Base-by-base conservation (phyloP, 257 asterid species). In the Thymus quinquecostatus region DNA sequence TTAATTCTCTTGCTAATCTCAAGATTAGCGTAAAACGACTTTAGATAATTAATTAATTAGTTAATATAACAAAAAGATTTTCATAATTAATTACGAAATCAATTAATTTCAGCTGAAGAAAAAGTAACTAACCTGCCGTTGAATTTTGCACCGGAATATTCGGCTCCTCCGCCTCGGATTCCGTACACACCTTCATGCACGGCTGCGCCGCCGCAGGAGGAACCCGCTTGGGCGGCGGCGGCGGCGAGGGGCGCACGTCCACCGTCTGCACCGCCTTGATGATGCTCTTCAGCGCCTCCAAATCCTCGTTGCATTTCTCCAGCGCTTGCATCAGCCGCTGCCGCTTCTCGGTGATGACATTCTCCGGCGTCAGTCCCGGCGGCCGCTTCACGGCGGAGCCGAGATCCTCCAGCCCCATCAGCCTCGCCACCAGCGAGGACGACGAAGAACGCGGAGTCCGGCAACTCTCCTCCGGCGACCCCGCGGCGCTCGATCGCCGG, bases 301-400 rank as follows among this genome's bases (percentile, higher is more conserved):
- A 75, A 80, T 92, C 98, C 61, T 87, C 81, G 68, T 90, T 90
- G 77, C 97, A 90, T 80, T 89, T 92, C 29, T 87, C 96, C 76
- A 92, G 80, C 12, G 96, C 97, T 34, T 79, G 79, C 10, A 90
- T 41, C 78, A 90, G 78, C 76, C 70, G 82, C 83, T 61, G 85
- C 69, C 97, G 79, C 77, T 86, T 86, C 72, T 76, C 86, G 38
- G 79, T 77, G 10, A 77, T 13, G 11, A 78, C 61, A 50, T 72
- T 77, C 28, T 75, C 85, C 54, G 53, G 71, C 3, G 8, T 13
- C 44, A 30, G 8, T 4, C 67, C 81, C 60, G 71, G 66, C 60
- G 71, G 66, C 50, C 3, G 69, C 10, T 55, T 70, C 21, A 50
- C 68, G n/a, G 72, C 69, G 32, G 63, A 44, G 34, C 10, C 60